Base-by-base conservation (phyloP, 192 early-diverging fungal genomes). In the Ambispora gerdemannii region DNA sequence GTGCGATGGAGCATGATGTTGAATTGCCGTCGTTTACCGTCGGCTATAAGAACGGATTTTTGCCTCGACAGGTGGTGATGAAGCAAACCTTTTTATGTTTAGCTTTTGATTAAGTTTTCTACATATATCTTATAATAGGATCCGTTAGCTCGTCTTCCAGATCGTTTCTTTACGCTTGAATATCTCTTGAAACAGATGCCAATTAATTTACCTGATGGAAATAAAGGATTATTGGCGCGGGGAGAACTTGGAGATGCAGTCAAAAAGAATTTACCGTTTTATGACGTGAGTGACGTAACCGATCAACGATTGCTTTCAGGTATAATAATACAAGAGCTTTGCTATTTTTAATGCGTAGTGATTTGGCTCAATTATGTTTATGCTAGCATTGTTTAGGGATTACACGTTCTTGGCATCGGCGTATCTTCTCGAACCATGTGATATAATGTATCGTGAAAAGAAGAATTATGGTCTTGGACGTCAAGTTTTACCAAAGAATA, bases 341-440 rank as follows among this genome's bases (percentile, higher is more conserved):
- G n/a, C n/a, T n/a, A n/a, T n/a, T n/a, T n/a, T n/a, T n/a, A n/a
- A n/a, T n/a, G n/a, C n/a, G n/a, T n/a, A n/a, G n/a, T n/a, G n/a
- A n/a, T n/a, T n/a, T n/a, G n/a, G n/a, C n/a, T n/a, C n/a, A n/a
- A n/a, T n/a, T n/a, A n/a, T 15, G 25, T 2, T 32, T 27, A n/a
- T 28, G 25, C 70, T 72, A 68, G 92, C 91, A 6, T 77, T 95
- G 20, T 94, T 89, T 83, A 83, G 94, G 34, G 94, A 95, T 78
- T 93, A 92, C 71, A 91, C 92, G 11, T 92, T 94, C 68, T 80
- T 90, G 28, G 91, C 92, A 3, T 93, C 91, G 1, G 90, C 94
- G 15, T 95, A 95, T 72, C 78, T 95, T 17, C 79, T 95, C 28
- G 94, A 95, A 75, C 94, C 94, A 30, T 94, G 92, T 70, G 93